These are phyloP conservation scores for Dryadomyces quercivorus DNA, from an alignment of 2,329 filamentous ascomycete species.

Conservation along the genomic window DNA sequence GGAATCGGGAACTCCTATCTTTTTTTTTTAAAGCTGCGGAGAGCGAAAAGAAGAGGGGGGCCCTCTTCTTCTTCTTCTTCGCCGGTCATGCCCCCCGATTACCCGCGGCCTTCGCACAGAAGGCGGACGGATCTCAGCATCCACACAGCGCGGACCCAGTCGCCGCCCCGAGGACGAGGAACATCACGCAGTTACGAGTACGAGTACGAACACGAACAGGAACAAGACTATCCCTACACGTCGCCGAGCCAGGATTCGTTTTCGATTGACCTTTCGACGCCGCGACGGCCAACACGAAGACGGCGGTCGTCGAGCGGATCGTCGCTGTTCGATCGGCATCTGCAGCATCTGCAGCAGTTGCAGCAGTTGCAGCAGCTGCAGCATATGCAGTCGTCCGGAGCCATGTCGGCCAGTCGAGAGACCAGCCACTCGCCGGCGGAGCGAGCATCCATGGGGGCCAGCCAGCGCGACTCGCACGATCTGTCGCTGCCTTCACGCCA, in stretches of 20 bases:
- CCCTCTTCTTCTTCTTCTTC: neutral
- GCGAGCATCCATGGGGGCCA: conserved; percentile 15
- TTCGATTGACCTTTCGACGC: no score
- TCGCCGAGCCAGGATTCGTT: no score
- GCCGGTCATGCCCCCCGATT: neutral
- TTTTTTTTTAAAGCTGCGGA: neutral
- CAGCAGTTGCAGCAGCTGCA: conserved; percentile 13
- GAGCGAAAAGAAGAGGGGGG: no score
- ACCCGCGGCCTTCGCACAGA: conserved; percentile 5
- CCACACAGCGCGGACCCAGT: conserved; percentile 16
- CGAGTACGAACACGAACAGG: no score
- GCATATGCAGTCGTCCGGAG: no score
- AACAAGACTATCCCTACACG: neutral
- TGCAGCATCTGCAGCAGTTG: no score
- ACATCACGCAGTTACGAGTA: no score
- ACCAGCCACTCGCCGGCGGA: conserved; percentile 14
- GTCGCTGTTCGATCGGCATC: no score
- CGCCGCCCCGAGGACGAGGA: neutral
- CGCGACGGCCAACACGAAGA: no score
- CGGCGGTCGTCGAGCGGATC: no score
- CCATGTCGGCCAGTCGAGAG: no score
- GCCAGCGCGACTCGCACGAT: conserved; percentile 63
- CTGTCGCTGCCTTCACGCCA: conserved; percentile 66
- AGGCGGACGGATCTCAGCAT: conserved; percentile 26
- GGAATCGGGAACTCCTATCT: neutral